Evolutionary conservation across 345 rosid genomes (phyloP), one percentile per base, ranked within the genome.

Genomic region (Cardamine resedifolia): DNA sequence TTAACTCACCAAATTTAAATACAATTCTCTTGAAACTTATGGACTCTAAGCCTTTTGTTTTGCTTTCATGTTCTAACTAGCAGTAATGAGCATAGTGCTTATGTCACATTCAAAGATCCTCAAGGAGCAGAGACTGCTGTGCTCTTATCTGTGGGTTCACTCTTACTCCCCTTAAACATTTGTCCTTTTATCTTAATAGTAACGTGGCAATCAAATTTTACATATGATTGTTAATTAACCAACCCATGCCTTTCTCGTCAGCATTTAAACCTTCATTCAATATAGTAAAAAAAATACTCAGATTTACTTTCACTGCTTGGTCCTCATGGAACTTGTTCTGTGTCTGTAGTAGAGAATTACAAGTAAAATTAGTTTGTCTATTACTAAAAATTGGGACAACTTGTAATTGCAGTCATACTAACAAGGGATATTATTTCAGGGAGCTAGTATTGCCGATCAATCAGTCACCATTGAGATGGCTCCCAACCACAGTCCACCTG

Each of bases 91-190:
- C 83, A 74, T 63, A 77, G 80, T 77, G 93, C 87, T 19, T 87
- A 81, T 81, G 89, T 91, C 77, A 85, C 91, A 53, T 91, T 87
- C 85, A 91, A 84, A 78, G 93, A 89, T 78, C 60, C 85, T 63
- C 90, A 86, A 78, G 97, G 93, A 67, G 96, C 96, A 27, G 91
- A 87, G 49, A 91, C 97, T 44, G 96, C 93, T 68, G 90, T 86
- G 64, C 93, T 90, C 70, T 91, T 93, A 77, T 85, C 97, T 20
- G 98, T 93, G 62, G 24, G 81, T 77, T 50, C 45, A 30, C 33
- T 71, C 18, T 49, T 50, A 18, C 11, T 71, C 58, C 66, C 15
- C 20, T 27, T 9, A 55, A 38, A 41, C 31, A 24, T 24, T 15
- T 21, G 31, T 11, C 63, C 19, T 36, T 11, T 31, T 51, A n/a